Percentiles rank a stretch among this genome's conserved stretches.
phyloP scores from a whole-genome alignment of 2,329 filamentous ascomycete species.

The Calonectria fujianensis region DNA sequence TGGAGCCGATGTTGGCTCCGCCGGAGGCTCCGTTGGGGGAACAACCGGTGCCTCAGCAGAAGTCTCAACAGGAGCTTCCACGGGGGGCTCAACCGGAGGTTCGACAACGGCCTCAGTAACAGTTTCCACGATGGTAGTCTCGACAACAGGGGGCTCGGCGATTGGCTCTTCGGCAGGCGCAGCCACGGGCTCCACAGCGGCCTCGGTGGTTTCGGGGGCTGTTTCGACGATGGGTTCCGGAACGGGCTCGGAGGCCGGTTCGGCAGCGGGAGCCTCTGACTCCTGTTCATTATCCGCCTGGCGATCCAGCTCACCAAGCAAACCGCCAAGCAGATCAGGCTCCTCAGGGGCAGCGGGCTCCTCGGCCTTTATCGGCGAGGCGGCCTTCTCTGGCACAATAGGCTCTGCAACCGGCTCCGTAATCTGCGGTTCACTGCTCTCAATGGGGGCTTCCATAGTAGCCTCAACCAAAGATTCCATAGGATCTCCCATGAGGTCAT shows the following conservation, averaged over 20 bases:
- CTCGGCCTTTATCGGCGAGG: conserved; percentile 50
- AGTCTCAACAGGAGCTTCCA: conserved; percentile 12
- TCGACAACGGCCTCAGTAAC: conserved; percentile 14
- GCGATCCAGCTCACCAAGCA: conserved; percentile 67
- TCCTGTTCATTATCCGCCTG: conserved; percentile 53
- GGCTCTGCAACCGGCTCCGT: conserved; percentile 43
- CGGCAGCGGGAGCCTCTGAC: conserved; percentile 19
- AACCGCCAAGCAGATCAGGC: conserved; percentile 66
- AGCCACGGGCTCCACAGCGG: conserved; percentile 17
- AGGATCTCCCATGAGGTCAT: conserved; percentile 29
- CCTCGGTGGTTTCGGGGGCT: conserved; percentile 27
- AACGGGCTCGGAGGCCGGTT: conserved; percentile 12
- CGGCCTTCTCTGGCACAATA: conserved; percentile 40
- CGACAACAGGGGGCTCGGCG: neutral
- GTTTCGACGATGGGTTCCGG: conserved; percentile 30
- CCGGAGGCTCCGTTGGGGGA: neutral
- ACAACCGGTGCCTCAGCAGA: neutral
- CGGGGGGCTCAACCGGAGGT: neutral
- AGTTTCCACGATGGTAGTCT: conserved; percentile 14
- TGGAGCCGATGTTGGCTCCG: neutral
- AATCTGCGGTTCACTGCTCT: neutral
- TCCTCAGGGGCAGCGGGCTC: conserved; percentile 57
- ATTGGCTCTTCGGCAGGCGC: conserved; percentile 18
- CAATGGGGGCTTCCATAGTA: neutral
- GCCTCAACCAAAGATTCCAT: neutral